Evolutionary conservation across 208 protist genomes (phyloP).

Genomic region (Borovskyia barvae): DNA sequence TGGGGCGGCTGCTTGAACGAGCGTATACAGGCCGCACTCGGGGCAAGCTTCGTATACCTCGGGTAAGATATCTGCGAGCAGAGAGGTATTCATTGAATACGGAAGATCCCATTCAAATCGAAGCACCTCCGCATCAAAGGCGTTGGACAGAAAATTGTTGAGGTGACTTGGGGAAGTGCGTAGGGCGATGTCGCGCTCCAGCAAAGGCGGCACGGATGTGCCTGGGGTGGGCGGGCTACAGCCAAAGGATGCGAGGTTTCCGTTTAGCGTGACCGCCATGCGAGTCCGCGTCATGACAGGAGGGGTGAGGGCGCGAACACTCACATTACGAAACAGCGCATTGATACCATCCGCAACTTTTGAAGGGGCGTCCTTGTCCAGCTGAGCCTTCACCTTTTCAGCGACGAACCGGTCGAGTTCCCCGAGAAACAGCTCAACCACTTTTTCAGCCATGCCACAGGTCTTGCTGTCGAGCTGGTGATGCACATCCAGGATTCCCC

Average conservation of each 20-base stretch:
- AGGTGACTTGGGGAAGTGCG: conserved; percentile 24
- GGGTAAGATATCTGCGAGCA: conserved; percentile 53
- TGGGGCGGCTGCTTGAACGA: conserved; percentile 1
- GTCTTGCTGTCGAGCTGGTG: conserved; percentile 37
- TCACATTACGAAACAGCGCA: neutral
- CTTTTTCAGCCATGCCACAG: conserved; percentile 39
- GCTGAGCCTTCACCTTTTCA: conserved; percentile 27
- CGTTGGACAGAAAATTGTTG: conserved; percentile 38
- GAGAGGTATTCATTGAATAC: conserved; percentile 37
- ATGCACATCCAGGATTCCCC: conserved; percentile 41
- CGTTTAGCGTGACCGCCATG: conserved; percentile 23
- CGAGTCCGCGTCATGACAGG: conserved; percentile 33
- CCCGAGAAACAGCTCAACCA: conserved; percentile 52
- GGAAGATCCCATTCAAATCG: conserved; percentile 5
- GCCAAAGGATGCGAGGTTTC: conserved; percentile 1
- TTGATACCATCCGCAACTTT: conserved; percentile 28
- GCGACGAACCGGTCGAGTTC: conserved; percentile 53
- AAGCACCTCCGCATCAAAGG: conserved; percentile 2
- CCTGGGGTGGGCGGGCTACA: neutral
- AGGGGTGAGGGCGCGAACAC: conserved; percentile 13
- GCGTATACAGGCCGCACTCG: conserved; percentile 41
- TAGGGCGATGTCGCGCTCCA: conserved; percentile 26
- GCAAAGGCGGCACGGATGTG: conserved; percentile 5
- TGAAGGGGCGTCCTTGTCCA: conserved; percentile 21
- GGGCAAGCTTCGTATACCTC: conserved; percentile 43